Conservation (phyloP, 768 basidiomycete genomes). For the Lyophyllum semitale region DNA sequence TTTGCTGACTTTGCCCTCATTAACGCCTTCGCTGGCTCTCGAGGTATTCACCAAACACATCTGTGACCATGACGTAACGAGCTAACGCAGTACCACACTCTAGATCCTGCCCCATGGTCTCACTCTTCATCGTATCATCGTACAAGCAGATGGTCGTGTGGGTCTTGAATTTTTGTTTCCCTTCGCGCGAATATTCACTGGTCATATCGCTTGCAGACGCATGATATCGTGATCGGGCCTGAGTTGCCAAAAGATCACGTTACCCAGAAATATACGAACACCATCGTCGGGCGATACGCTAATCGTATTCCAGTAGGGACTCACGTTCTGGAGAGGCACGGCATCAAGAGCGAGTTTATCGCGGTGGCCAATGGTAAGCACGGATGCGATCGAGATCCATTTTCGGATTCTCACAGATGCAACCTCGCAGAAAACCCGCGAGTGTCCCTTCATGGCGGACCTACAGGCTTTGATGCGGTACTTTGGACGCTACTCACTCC, state of each 20-base stretch:
- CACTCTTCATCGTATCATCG: conserved; percentile 67
- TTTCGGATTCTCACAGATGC: not conserved
- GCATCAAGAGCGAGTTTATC: conserved; percentile 47
- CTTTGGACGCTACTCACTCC: conserved; percentile 51
- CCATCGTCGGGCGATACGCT: conserved; percentile 71
- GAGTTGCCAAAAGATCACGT: conserved; percentile 61
- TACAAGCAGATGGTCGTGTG: conserved; percentile 67
- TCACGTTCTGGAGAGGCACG: conserved; percentile 54
- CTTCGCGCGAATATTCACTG: not conserved
- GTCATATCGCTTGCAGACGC: conserved; percentile 44
- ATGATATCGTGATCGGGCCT: conserved; percentile 78
- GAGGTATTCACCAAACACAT: conserved; percentile 40
- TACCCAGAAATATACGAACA: conserved; percentile 69
- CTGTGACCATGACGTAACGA: not conserved
- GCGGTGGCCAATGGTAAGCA: conserved; percentile 43
- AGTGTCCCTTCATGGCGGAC: conserved; percentile 77
- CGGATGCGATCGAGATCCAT: not conserved
- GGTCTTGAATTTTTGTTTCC: conserved; percentile 10
- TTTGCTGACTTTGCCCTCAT: conserved; percentile 52
- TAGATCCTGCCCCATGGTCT: conserved; percentile 69
- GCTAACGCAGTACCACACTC: not conserved
- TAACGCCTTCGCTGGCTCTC: conserved; percentile 60
- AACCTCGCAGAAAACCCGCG: conserved; percentile 40
- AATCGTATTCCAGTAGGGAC: conserved; percentile 70
- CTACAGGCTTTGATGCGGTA: conserved; percentile 60